phyloP scores from a whole-genome alignment of 495 filamentous ascomycete species.

The Paragyromitra xinjiangensis region DNA sequence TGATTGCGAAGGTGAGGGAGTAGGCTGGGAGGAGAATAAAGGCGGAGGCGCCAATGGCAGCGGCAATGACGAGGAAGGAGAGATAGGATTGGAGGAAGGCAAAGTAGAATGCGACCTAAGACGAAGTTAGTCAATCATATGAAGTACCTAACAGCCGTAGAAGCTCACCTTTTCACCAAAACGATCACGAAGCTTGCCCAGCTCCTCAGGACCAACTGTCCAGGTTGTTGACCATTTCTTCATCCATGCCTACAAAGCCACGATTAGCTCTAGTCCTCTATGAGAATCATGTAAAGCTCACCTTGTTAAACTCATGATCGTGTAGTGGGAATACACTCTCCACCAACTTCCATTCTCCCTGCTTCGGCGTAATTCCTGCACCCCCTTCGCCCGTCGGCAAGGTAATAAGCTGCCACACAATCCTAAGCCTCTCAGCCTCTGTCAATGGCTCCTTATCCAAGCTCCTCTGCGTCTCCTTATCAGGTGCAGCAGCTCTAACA shows the following conservation, averaged over 20 bases:
- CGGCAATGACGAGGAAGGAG: slow-evolving; percentile 82
- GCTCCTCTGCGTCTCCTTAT: slow-evolving; percentile 72
- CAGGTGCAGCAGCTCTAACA: slow-evolving; percentile 79
- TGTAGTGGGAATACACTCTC: slow-evolving; percentile 87
- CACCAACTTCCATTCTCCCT: slow-evolving; percentile 86
- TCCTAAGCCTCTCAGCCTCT: slow-evolving; percentile 86
- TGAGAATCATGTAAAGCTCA: background rate
- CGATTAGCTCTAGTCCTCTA: slow-evolving; percentile 18
- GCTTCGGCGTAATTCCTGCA: slow-evolving; percentile 83
- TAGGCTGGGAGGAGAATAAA: slow-evolving; percentile 86
- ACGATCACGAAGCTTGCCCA: slow-evolving; percentile 83
- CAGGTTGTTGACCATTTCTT: slow-evolving; percentile 86
- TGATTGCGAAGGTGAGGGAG: slow-evolving; percentile 81
- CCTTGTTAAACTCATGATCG: slow-evolving; percentile 83
- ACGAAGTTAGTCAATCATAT: background rate
- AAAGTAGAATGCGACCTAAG: slow-evolving; percentile 89
- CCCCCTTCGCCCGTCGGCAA: slow-evolving; percentile 82
- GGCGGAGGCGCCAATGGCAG: slow-evolving; percentile 78
- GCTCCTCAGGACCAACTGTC: slow-evolving; percentile 76
- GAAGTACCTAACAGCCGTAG: background rate
- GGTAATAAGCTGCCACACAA: slow-evolving; percentile 87
- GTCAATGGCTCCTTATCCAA: slow-evolving; percentile 75
- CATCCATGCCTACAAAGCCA: slow-evolving; percentile 70
- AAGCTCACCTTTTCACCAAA: slow-evolving; percentile 82
- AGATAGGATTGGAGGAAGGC: slow-evolving; percentile 95